A percentile compares a stretch with the other conserved stretches of the same genome.
phyloP scores from a whole-genome alignment of 2,329 filamentous ascomycete species.

The Fusarium graminum region DNA sequence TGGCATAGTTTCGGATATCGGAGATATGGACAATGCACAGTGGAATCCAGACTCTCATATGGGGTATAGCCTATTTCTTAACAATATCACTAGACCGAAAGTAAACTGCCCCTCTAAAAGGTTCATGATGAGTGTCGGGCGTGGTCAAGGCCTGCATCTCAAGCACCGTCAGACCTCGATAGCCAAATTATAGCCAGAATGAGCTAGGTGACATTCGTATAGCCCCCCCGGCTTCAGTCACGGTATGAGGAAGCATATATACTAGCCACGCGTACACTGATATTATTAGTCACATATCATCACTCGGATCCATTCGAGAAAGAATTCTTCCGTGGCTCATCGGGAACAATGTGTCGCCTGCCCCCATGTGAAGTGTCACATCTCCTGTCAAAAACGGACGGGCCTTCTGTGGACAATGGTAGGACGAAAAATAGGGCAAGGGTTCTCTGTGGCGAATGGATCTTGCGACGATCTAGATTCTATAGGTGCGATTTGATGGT shows the following conservation, averaged over 20 bases:
- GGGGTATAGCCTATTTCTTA: neutral
- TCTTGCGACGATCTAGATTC: constrained; percentile 40
- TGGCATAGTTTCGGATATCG: constrained; percentile 6
- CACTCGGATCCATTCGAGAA: neutral
- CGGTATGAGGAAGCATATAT: neutral
- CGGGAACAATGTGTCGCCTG: constrained; percentile 17
- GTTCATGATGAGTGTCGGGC: too few species aligned
- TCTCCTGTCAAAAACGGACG: constrained; percentile 7
- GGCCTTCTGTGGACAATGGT: constrained; percentile 16
- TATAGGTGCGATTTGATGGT: constrained; percentile 24
- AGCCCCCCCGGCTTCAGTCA: too few species aligned
- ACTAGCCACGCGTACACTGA: neutral
- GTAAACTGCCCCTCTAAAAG: too few species aligned
- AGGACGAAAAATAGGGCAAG: constrained; percentile 16
- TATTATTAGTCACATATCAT: constrained; percentile 1
- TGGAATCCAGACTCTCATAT: neutral
- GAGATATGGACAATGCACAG: neutral
- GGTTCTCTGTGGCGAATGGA: constrained; percentile 22
- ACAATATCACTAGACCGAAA: neutral
- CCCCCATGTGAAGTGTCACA: constrained; percentile 25
- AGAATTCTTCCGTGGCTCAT: constrained; percentile 6
- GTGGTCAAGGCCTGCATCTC: too few species aligned
- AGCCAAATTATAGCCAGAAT: neutral
- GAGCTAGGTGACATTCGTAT: neutral
- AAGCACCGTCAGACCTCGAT: too few species aligned